phyloP scores from a whole-genome alignment of 768 basidiomycete species.

The Podaxis sp. region DNA sequence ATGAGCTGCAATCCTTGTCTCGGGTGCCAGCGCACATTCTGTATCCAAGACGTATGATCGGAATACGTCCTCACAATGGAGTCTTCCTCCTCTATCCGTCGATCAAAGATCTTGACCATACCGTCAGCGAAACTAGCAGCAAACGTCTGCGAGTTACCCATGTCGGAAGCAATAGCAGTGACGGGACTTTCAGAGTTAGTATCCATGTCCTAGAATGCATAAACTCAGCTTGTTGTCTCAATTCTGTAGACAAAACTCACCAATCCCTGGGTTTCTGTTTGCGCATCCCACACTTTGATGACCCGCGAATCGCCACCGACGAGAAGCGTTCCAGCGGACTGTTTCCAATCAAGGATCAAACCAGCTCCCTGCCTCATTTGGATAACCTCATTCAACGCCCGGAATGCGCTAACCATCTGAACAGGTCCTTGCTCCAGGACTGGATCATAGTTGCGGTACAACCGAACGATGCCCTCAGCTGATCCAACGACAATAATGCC shows the following conservation, averaged over 20 bases:
- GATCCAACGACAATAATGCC: constrained; percentile 88
- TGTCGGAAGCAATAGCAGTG: constrained; percentile 80
- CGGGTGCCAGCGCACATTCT: constrained; percentile 86
- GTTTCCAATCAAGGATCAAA: constrained; percentile 92
- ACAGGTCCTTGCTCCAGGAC: constrained; percentile 67
- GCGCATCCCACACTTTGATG: constrained; percentile 94
- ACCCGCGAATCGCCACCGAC: constrained; percentile 89
- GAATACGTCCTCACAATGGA: constrained; percentile 77
- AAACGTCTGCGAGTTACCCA: constrained; percentile 75
- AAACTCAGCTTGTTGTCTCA: constrained; percentile 5
- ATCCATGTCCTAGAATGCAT: constrained; percentile 66
- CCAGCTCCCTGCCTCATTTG: constrained; percentile 78
- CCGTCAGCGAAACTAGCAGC: constrained; percentile 94
- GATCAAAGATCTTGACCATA: constrained; percentile 85
- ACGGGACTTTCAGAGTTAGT: constrained; percentile 90
- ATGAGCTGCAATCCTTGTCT: constrained; percentile 67
- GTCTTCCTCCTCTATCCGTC: constrained; percentile 80
- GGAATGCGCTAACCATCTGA: constrained; percentile 93
- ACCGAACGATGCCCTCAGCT: constrained; percentile 88
- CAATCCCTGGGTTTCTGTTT: constrained; percentile 75
- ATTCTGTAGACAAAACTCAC: constrained; percentile 40
- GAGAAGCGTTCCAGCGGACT: constrained; percentile 80
- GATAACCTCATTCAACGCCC: constrained; percentile 78
- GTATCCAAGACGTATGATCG: constrained; percentile 85
- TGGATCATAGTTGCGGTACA: constrained; percentile 91